phyloP scores from a whole-genome alignment of 352 stramenopile genomes.

The Globisporangium mamillatum region DNA sequence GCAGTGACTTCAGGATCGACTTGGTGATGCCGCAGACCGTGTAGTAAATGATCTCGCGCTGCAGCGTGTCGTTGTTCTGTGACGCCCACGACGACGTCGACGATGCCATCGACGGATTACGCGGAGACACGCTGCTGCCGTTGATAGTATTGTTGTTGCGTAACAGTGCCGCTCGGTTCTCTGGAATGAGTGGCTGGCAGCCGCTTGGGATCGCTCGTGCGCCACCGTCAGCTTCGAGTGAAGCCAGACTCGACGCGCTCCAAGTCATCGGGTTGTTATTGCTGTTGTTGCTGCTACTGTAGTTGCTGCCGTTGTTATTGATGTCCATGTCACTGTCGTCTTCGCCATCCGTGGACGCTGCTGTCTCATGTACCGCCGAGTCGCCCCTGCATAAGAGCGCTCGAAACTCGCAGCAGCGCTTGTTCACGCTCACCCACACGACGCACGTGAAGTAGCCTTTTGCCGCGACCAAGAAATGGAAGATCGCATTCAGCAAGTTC shows the following conservation, averaged over 20 bases:
- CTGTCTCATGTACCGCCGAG: not conserved
- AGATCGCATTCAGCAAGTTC: slow-evolving; percentile 44
- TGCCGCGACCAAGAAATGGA: slow-evolving; percentile 56
- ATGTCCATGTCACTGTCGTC: slow-evolving; percentile 5
- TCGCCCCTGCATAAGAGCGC: slow-evolving; percentile 26
- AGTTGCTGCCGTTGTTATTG: not conserved
- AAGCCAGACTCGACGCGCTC: slow-evolving; percentile 15
- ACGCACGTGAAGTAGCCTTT: slow-evolving; percentile 66
- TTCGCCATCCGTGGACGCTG: not conserved
- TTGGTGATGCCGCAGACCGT: slow-evolving; percentile 79
- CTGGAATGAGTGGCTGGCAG: slow-evolving; percentile 3
- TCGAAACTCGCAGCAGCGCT: slow-evolving; percentile 44
- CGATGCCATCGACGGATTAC: slow-evolving; percentile 10
- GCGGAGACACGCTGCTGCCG: not conserved
- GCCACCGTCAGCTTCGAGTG: not conserved
- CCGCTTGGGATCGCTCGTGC: not conserved
- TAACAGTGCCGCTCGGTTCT: not conserved
- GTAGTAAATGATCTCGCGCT: slow-evolving; percentile 85
- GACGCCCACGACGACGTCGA: slow-evolving; percentile 40
- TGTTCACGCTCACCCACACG: slow-evolving; percentile 68
- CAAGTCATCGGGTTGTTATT: slow-evolving; percentile 5
- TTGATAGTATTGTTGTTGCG: slow-evolving; percentile 1
- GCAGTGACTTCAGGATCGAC: slow-evolving; percentile 53
- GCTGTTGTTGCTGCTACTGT: slow-evolving; percentile 1
- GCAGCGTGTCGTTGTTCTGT: slow-evolving; percentile 70